phyloP scores from a whole-genome alignment of 2,329 filamentous ascomycete species.

The Xylariomycetidae sp. region DNA sequence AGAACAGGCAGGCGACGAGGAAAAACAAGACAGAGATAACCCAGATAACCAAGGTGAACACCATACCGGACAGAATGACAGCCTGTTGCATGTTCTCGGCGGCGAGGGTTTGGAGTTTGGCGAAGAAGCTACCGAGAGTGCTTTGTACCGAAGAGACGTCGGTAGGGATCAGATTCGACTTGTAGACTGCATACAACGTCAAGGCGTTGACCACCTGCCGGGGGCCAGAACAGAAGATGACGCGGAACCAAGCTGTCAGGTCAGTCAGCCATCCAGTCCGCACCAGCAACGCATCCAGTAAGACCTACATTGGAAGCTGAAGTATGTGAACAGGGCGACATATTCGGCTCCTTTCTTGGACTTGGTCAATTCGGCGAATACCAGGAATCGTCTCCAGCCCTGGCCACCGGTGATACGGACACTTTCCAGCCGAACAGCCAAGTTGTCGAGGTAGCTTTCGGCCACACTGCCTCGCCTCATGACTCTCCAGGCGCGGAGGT shows the following conservation, averaged over 20 bases:
- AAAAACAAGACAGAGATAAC: conserved; percentile 71
- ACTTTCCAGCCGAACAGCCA: conserved; percentile 81
- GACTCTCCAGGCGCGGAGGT: conserved; percentile 70
- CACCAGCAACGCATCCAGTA: too few relatives aligned
- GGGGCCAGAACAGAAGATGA: conserved; percentile 85
- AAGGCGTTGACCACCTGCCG: conserved; percentile 87
- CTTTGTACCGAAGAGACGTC: conserved; percentile 49
- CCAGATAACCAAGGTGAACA: conserved; percentile 89
- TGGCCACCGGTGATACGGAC: conserved; percentile 66
- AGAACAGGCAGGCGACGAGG: conserved; percentile 69
- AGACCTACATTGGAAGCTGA: conserved; percentile 58
- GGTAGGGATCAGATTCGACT: conserved; percentile 62
- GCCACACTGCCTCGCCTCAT: conserved; percentile 82
- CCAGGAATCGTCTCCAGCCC: conserved; percentile 86
- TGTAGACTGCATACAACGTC: conserved; percentile 80
- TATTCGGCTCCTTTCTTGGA: conserved; percentile 89
- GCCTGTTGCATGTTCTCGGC: conserved; percentile 71
- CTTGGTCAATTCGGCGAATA: conserved; percentile 86
- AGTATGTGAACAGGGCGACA: conserved; percentile 85
- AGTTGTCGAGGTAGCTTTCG: conserved; percentile 82
- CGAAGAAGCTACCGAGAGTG: conserved; percentile 69
- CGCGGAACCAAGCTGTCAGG: conserved; percentile 69
- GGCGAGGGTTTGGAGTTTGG: conserved; percentile 71
- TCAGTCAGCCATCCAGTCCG: conserved; percentile 15
- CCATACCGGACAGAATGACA: conserved; percentile 80